Percentiles rank a stretch among this genome's conserved stretches.
Conservation (phyloP, 306 rosid genomes). For the Trifolium subterraneum region DNA sequence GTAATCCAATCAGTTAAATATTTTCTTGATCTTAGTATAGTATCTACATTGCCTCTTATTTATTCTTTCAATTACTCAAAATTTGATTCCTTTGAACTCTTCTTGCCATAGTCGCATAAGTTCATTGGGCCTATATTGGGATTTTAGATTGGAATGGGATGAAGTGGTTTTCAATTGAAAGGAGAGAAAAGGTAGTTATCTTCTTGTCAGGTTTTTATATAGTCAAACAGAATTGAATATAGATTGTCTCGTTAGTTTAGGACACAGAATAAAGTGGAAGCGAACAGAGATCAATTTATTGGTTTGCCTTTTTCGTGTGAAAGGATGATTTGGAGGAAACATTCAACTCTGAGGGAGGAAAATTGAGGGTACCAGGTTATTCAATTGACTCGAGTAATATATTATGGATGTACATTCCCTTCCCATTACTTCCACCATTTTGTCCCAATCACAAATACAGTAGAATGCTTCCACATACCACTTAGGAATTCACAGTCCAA, state of each 20-base stretch:
- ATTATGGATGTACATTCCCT: slow-evolving; percentile 1
- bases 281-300: slow-evolving; percentile 10
- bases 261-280: slow-evolving; percentile 15
- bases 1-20: slow-evolving; percentile 3
- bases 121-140: slow-evolving; percentile 12
- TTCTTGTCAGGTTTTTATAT: slow-evolving; percentile 6
- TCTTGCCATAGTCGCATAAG: slow-evolving; percentile 20
- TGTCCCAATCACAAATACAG: slow-evolving; percentile 3
- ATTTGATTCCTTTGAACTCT: slow-evolving; percentile 9
- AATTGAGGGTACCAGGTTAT: slow-evolving; percentile 5
- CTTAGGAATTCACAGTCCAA: slow-evolving; percentile 19
- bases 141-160: slow-evolving; percentile 11
- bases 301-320: slow-evolving; percentile 2
- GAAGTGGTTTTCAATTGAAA: slow-evolving; percentile 10
- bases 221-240: not conserved
- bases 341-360: slow-evolving; percentile 12
- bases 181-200: slow-evolving; percentile 9
- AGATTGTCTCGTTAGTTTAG: not conserved
- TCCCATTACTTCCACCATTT: slow-evolving; percentile 31
- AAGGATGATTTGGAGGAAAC: slow-evolving; percentile 14
- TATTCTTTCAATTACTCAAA: not conserved
- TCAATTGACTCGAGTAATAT: not conserved
- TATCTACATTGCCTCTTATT: slow-evolving; percentile 1
- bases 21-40: slow-evolving; percentile 7
- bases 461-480: slow-evolving; percentile 10